phyloP scores from a whole-genome alignment of 345 rosid genomes.

The Eucalyptus camaldulensis region DNA sequence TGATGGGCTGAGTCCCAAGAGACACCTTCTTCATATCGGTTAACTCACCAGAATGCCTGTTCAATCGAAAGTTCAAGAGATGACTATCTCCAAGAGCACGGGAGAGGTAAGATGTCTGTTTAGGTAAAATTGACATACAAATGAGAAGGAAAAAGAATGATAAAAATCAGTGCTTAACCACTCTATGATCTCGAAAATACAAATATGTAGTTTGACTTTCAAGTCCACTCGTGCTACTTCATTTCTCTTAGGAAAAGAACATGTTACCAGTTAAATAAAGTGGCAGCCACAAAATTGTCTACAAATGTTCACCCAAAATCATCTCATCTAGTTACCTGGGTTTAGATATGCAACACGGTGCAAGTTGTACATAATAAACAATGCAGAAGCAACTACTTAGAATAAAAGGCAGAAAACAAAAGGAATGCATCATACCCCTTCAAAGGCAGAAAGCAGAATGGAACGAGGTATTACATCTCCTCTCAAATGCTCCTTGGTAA shows the following conservation, averaged over 20 bases:
- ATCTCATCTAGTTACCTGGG: neutral
- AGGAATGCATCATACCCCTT: slow-evolving; percentile 52
- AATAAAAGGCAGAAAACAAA: neutral
- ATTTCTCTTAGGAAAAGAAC: neutral
- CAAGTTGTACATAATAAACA: neutral
- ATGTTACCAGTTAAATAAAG: neutral
- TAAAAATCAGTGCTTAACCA: neutral
- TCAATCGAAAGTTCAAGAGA: slow-evolving; percentile 70
- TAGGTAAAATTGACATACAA: neutral
- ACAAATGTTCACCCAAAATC: neutral
- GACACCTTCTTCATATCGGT: slow-evolving; percentile 76
- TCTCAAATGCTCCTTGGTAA: slow-evolving; percentile 72
- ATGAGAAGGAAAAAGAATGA: neutral
- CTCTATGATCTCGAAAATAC: neutral
- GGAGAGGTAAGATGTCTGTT: slow-evolving; percentile 61
- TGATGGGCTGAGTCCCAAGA: slow-evolving; percentile 83
- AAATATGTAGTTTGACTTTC: neutral
- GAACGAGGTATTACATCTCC: slow-evolving; percentile 95
- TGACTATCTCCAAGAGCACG: slow-evolving; percentile 98
- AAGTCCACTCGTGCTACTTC: neutral
- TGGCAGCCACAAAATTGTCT: neutral
- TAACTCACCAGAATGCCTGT: slow-evolving; percentile 52
- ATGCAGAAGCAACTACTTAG: neutral
- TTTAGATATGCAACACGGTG: neutral
- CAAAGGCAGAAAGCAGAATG: slow-evolving; percentile 75